Base-by-base conservation (phyloP, 257 asterid species). In the Fraxinus pennsylvanica region DNA sequence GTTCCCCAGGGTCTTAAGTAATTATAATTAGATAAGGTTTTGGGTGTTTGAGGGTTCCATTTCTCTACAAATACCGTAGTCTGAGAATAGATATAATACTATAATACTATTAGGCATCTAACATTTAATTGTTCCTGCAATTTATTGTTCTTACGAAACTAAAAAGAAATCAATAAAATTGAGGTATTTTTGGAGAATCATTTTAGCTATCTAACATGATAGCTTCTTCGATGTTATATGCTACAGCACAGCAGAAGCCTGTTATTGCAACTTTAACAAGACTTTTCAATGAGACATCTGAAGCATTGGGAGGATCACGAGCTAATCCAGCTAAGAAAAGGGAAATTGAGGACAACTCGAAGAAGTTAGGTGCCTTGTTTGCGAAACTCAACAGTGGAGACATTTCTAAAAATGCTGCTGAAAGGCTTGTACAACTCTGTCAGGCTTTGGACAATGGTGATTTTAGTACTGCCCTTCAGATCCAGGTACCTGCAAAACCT, bases 281-380 rank as follows among this genome's bases (percentile, higher is more conserved):
- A 78, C 96, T 95, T 68, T 95, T 91, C 81, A 89, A 90, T 2
- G 99, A 95, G 89, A 95, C 98, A 72, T 87, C 90, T 14, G 97
- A 95, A 89, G 96, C 92, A 47, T 77, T 93, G 85, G 99, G 99
- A 67, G 99, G 99, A 52, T 29, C 91, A 66, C 90, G 94, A 12
- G 99, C 99, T 76, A 89, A 89, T 88, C 96, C 99, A 19, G 93
- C 94, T 33, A 93, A 89, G 93, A 93, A 86, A 87, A 89, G 97
- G 81, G 99, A 95, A 84, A 95, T 95, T 72, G 98, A 95, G 78
- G 99, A 95, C 84, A 95, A 90, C 82, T 93, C 99, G 41, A 95
- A 84, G 89, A 95, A 89, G 86, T 81, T 95, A 43, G 99, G 98
- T 43, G 92, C 94, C 69, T 82, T 95, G 69, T 93, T 93, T 89